Evolutionary conservation across 176 grass and related monocot species (phyloP), one percentile per base, ranked within the genome.

Genomic region (Rhynchospora tenuis): DNA sequence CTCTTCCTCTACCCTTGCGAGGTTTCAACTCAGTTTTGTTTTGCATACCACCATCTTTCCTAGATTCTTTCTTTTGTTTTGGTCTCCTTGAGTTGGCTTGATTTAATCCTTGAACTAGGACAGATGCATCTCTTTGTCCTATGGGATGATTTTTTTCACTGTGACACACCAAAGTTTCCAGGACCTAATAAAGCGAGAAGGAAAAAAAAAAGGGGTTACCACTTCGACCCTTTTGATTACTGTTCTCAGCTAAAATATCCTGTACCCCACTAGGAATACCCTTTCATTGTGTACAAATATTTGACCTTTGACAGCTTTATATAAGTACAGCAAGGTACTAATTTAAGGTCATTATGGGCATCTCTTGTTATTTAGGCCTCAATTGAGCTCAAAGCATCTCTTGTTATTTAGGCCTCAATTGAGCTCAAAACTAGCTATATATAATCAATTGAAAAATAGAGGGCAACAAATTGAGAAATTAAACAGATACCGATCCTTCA

Each of bases 1-100:
- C 42, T 82, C 43, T 82, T 65, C 45, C 80, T 82, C 60, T 82
- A 50, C 23, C 47, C 48, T 82, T 82, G 45, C 46, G 44, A 47
- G 80, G 13, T 82, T 47, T 81, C 24, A 13, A 23, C 24, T 81
- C 27, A 3, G 17, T 64, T 62, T 62, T 66, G 24, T 50, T 82
- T 65, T 28, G 24, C 44, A 19, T 19, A 68, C 20, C 20, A 67
- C 63, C 80, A 26, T 26, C 44, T 65, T 31, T 82, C 27, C 47
- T 63, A 46, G 19, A 46, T 20, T 67, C 63, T 67, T 82, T 62
- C 31, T 12, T 82, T 68, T 45, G 28, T 48, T 82, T 82, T 19
- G 45, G 45, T 51, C 80, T 61, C 67, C 80, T 82, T 17, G 61
- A 68, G 29, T 54, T 82, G 4, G 23, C 45, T 17, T 64, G 61